Base-by-base conservation (phyloP, 2,329 filamentous ascomycete species). In the Botrytis squamosa region DNA sequence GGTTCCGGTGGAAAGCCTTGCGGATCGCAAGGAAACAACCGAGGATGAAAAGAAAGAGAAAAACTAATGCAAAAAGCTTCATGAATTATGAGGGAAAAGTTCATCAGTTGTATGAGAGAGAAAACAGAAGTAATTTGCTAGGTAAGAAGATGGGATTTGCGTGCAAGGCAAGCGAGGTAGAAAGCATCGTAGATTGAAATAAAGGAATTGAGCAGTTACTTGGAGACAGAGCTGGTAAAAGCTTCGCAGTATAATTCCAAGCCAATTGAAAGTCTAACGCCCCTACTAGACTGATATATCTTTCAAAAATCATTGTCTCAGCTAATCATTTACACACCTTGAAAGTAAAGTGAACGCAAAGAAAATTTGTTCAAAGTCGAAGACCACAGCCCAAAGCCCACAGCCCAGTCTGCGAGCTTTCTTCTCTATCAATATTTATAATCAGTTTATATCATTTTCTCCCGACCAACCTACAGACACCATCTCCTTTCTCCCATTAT, bases 381-480 rank as follows among this genome's bases (percentile, higher is more conserved):
- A 57, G 18, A 22, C 20, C 44, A 18, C 20, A 38, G 1, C 38
- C 3, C 18, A 42, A 18, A 38, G 36, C 36, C 18, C 36, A 42
- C 33, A 25, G 7, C 64, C 16, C 49, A 22, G 5, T 29, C 18
- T 1, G 1, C 3, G 18, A 68, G 18, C 5, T 42, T 68, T 40
- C 22, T 12, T 68, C 25, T 16, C 8, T 20, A 25, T 36, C 42
- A 49, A 10, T n/a, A 57, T 16, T 10, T 18, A 12, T 2, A 5
- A 22, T 33, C 6, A 42, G 4, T 5, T 18, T 57, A 1, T 40
- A 22, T 16, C 14, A 18, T 18, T 4, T 33, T 57, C 0, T 0
- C 14, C n/a, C 3, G 16, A 33, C n/a, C 12, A 14, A 33, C 0
- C 22, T 16, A 1, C 7, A 33, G 36, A 20, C 5, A 3, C 22